A percentile compares a stretch with the other conserved stretches of the same genome.
Conservation (phyloP, 306 rosid genomes). For the Dryas drummondii region DNA sequence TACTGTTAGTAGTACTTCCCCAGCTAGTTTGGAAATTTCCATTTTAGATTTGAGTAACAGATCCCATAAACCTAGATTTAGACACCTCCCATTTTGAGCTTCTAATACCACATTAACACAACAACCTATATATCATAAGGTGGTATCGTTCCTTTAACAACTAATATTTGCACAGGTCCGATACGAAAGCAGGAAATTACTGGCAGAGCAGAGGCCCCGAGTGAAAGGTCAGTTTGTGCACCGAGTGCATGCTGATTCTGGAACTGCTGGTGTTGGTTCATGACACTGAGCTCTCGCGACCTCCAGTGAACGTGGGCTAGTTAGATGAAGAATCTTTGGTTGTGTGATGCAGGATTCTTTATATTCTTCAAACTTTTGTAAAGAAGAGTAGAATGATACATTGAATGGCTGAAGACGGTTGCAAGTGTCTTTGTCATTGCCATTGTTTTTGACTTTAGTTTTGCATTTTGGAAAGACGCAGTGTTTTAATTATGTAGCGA, state of each 20-base stretch:
- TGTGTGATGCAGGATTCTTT: conserved; percentile 28
- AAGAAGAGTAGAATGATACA: conserved; percentile 18
- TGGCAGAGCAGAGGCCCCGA: conserved; percentile 73
- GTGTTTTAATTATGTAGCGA: conserved; percentile 32
- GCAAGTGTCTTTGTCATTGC: conserved; percentile 13
- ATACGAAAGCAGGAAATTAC: conserved; percentile 58
- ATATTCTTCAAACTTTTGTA: conserved; percentile 18
- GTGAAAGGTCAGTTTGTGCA: conserved; percentile 74
- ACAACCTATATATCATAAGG: background rate
- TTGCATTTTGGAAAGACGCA: conserved; percentile 8
- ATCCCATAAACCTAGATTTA: background rate
- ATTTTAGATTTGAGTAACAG: background rate
- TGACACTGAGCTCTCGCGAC: conserved; percentile 27
- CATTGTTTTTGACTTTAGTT: conserved; percentile 22
- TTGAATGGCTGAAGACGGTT: conserved; percentile 25
- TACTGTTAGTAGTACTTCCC: background rate
- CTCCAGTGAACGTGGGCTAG: conserved; percentile 14
- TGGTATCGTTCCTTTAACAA: background rate
- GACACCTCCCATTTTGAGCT: background rate
- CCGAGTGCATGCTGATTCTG: conserved; percentile 34
- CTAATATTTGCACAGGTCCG: conserved; percentile 46
- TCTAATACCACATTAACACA: background rate
- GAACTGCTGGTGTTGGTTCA: conserved; percentile 27
- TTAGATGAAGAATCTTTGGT: conserved; percentile 13
- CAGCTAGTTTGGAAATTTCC: background rate